Base-by-base conservation (phyloP, 164 flowering plant genomes). In the Berberis thunbergii region DNA sequence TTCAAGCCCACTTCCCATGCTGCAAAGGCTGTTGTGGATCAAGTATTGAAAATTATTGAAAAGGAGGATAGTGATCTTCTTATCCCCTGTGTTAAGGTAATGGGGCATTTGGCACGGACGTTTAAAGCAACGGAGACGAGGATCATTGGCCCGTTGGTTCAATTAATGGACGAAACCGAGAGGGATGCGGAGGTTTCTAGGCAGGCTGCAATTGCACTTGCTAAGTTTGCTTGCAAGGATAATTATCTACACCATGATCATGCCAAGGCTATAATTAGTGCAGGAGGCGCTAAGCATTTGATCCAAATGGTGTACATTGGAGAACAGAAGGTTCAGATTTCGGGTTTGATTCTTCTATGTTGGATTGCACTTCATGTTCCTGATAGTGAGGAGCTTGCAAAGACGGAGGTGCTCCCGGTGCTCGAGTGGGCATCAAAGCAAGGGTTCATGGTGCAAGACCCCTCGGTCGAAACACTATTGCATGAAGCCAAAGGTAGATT, bases 1-100 rank as follows among this genome's bases (percentile, higher is more conserved):
- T 90, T 90, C 79, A 90, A 90, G 76, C 95, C 97, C 11, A 90
- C 82, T n/a, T 80, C 97, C 43, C 92, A 92, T 0, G 84, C 91
- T 3, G 86, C 88, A 46, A 86, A 76, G 74, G 92, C 97, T 1
- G 90, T 90, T 0, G 78, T 87, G 0, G 97, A 90, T 7, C 95
- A 90, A 57, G 55, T 90, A 4, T 76, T 90, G 4, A 70, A 67
- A 61, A 75, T 88, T 4, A 72, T 88, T 8, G 78, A 81, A 40
- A 62, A 70, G 49, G 86, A 76, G 0, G 80, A 86, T 49, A 78
- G 84, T 0, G 81, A 84, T 4, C 84, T 86, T 5, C 77, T 90
- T 90, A 55, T 26, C 26, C 26, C 26, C 26, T 26, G 26, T 26
- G 26, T 26, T 26, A 26, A 26, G 26, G 26, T 26, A 88, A 91